Base-by-base conservation (phyloP, 176 grass and related monocot species). In the Aegilops sharonensis region DNA sequence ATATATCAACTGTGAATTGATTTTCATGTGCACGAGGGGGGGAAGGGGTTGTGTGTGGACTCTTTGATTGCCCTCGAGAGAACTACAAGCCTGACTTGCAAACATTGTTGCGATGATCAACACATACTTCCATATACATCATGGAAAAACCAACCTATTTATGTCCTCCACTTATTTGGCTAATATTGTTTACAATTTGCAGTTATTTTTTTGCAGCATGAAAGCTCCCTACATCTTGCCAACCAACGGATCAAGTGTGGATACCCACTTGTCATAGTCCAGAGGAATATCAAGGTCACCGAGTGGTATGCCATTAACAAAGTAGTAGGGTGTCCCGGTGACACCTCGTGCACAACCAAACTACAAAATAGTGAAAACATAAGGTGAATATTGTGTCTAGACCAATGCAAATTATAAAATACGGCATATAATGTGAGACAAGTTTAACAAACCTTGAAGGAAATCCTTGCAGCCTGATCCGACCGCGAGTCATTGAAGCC, bases 231-330 rank as follows among this genome's bases (percentile, higher is more conserved):
- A 87, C 79, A 86, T 87, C 59, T 95, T 89, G 21, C 48, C 60
- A 60, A 91, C 54, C 84, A 95, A 81, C 1, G 93, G 92, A 87
- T 87, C 93, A 11, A 98, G 72, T 39, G 90, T 85, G 11, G 72
- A 82, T 72, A 87, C 92, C 96, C 93, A 98, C 62, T 86, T 81
- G 4, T 88, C 94, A 70, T 88, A 98, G 36, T 86, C 86, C 0
- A 90, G 4, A 21, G 74, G 8, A 80, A 83, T 70, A 60, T 40
- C 89, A n/a, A 77, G 57, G 23, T 68, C 48, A 3, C 8, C 75
- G 6, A 95, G 90, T 23, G 93, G 90, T 72, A 98, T 98, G 29
- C 96, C 96, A 73, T 98, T 95, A 71, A 98, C 91, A 91, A 98
- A 98, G 88, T 89, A 98, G 69, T 79, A 83, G 8, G 93, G 96